These are phyloP conservation scores for Nicotiana knightiana DNA, from an alignment of 257 asterid species.

Conservation along the genomic window DNA sequence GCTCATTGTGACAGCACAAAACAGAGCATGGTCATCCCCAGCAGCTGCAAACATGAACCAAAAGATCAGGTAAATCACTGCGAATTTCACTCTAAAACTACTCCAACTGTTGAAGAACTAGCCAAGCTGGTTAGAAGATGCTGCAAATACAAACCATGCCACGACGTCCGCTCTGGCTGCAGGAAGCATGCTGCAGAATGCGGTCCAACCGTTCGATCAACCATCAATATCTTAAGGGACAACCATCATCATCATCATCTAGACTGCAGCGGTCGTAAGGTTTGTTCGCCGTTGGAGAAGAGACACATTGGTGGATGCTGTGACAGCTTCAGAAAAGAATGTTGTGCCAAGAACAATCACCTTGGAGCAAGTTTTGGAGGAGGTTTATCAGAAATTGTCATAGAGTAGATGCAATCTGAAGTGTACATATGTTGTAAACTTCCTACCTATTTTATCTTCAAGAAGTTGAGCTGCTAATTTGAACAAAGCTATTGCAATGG, in stretches of 20 bases:
- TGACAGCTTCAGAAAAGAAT: conserved; percentile 40
- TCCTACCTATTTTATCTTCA: conserved; percentile 6
- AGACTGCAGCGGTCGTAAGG: neutral
- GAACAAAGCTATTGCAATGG: neutral
- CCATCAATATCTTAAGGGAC: neutral
- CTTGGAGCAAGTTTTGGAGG: conserved; percentile 28
- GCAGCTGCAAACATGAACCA: conserved; percentile 3
- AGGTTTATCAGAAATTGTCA: conserved; percentile 48
- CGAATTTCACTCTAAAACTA: neutral
- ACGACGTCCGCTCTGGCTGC: conserved; percentile 2
- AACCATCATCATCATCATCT: neutral
- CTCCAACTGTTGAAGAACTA: neutral
- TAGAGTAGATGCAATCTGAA: conserved; percentile 25
- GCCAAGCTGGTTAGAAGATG: conserved; percentile 10
- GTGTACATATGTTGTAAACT: neutral
- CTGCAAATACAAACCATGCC: conserved; percentile 18
- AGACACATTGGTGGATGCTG: conserved; percentile 41
- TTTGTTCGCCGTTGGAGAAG: conserved; percentile 9
- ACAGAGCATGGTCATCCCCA: neutral
- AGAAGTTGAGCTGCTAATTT: neutral
- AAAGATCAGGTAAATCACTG: conserved; percentile 1
- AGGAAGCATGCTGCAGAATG: conserved; percentile 10
- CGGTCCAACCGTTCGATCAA: conserved; percentile 1
- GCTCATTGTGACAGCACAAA: neutral
- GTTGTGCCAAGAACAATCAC: conserved; percentile 34